Evolutionary conservation across 805 yeast genomes (phyloP).

Genomic region (Kurtzmaniella fragi): DNA sequence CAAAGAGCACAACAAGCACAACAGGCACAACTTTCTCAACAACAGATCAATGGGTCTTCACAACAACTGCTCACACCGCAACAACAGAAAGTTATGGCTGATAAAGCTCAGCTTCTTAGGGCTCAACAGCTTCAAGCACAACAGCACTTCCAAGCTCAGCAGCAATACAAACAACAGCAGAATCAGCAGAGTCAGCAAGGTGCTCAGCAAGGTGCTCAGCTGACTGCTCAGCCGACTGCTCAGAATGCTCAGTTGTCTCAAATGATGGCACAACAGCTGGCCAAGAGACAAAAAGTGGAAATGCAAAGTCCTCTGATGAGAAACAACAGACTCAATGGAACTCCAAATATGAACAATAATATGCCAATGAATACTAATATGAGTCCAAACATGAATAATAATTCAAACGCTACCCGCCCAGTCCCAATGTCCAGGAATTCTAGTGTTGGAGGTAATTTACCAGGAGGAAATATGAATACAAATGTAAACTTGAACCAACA

Average conservation of each 20-base stretch:
- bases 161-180: conserved; percentile 9
- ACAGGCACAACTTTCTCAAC: conserved; percentile 7
- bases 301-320: too few species aligned
- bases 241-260: too few species aligned
- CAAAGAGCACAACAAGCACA: conserved; percentile 9
- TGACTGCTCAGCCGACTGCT: conserved; percentile 6
- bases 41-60: conserved; percentile 2
- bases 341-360: too few species aligned
- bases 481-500: neutral
- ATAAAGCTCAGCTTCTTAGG: conserved; percentile 9
- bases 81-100: conserved; percentile 7
- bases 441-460: too few species aligned
- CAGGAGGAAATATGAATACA: neutral
- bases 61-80: conserved; percentile 8
- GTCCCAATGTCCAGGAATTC: too few species aligned
- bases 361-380: too few species aligned
- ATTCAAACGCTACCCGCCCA: too few species aligned
- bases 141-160: conserved; percentile 7
- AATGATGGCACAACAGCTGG: too few species aligned
- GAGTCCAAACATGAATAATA: too few species aligned
- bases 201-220: conserved; percentile 12
- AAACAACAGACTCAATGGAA: too few species aligned
- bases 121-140: conserved; percentile 12
- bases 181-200: conserved; percentile 16
- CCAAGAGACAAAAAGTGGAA: too few species aligned